Evolutionary conservation across 352 stramenopile genomes (phyloP).

Genomic region (Phytophthora hibernalis): DNA sequence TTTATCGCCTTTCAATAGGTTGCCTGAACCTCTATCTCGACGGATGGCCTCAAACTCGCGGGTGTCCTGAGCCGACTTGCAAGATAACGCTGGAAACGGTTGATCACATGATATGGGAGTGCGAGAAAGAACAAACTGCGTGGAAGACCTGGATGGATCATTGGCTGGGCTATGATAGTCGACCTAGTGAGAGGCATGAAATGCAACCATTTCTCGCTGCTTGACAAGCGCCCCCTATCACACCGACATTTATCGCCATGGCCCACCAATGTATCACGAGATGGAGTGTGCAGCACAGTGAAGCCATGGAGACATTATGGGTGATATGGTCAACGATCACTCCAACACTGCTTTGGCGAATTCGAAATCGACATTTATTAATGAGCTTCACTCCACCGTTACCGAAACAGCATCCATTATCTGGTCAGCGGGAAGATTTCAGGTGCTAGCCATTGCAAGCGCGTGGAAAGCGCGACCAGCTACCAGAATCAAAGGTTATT

Average conservation of each 20-base stretch:
- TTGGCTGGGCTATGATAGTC: background rate
- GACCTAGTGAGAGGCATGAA: background rate
- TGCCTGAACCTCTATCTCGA: background rate
- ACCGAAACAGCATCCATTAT: too few relatives aligned
- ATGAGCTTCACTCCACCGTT: too few relatives aligned
- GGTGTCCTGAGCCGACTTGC: background rate
- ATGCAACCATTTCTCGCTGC: background rate
- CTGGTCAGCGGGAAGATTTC: too few relatives aligned
- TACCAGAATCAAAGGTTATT: too few relatives aligned
- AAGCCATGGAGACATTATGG: background rate
- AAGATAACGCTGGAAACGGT: background rate
- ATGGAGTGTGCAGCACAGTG: background rate
- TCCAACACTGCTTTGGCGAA: too few relatives aligned
- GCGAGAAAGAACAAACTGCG: background rate
- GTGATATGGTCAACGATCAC: too few relatives aligned
- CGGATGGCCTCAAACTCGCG: background rate
- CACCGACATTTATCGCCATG: background rate
- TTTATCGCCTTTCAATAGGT: background rate
- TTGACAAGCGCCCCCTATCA: background rate
- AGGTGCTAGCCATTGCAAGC: too few relatives aligned
- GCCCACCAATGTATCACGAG: background rate
- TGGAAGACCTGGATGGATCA: background rate
- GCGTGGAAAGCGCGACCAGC: too few relatives aligned
- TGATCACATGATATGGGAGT: slow-evolving; percentile 1
- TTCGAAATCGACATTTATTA: too few relatives aligned